Percentiles rank a stretch among this genome's conserved stretches.
phyloP scores from a whole-genome alignment of 2,329 filamentous ascomycete species.

The Furcasterigmium sp. region DNA sequence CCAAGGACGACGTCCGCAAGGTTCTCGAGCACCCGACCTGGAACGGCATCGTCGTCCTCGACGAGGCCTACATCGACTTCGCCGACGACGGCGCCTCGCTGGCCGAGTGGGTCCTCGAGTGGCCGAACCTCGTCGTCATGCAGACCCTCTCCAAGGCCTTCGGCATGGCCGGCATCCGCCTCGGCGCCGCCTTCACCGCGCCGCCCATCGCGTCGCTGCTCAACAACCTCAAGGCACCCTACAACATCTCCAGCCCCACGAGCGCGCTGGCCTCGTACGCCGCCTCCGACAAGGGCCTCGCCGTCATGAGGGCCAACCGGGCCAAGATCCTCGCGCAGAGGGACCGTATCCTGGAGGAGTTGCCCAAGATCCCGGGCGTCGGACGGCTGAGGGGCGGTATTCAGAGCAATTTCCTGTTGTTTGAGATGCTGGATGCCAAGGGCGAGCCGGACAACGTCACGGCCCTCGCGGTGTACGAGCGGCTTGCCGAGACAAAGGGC shows the following conservation, averaged over 20 bases:
- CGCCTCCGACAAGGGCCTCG: slow-evolving; percentile 60
- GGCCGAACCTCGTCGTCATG: slow-evolving; percentile 95
- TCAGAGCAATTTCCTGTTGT: slow-evolving; percentile 84
- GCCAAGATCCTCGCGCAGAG: slow-evolving; percentile 70
- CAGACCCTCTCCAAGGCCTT: slow-evolving; percentile 99
- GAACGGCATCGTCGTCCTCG: slow-evolving; percentile 91
- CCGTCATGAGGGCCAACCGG: slow-evolving; percentile 66
- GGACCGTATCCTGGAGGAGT: slow-evolving; percentile 65
- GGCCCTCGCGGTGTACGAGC: slow-evolving; percentile 77
- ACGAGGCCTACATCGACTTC: slow-evolving; percentile 97
- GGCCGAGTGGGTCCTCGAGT: slow-evolving; percentile 86
- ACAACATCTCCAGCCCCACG: slow-evolving; percentile 89
- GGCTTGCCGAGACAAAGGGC: slow-evolving; percentile 75
- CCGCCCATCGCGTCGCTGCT: slow-evolving; percentile 71
- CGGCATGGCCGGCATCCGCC: slow-evolving; percentile 85
- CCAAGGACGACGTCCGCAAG: slow-evolving; percentile 66
- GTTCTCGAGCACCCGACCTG: slow-evolving; percentile 83
- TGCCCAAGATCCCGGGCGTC: slow-evolving; percentile 72
- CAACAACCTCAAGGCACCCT: slow-evolving; percentile 92
- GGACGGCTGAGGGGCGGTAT: slow-evolving; percentile 76
- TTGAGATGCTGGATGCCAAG: slow-evolving; percentile 71
- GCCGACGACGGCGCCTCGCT: slow-evolving; percentile 70
- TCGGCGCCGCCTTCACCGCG: slow-evolving; percentile 80
- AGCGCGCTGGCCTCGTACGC: slow-evolving; percentile 74
- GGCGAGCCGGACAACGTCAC: slow-evolving; percentile 74